Conservation (phyloP, 2,329 filamentous ascomycete genomes). For the Beauveria sp. region DNA sequence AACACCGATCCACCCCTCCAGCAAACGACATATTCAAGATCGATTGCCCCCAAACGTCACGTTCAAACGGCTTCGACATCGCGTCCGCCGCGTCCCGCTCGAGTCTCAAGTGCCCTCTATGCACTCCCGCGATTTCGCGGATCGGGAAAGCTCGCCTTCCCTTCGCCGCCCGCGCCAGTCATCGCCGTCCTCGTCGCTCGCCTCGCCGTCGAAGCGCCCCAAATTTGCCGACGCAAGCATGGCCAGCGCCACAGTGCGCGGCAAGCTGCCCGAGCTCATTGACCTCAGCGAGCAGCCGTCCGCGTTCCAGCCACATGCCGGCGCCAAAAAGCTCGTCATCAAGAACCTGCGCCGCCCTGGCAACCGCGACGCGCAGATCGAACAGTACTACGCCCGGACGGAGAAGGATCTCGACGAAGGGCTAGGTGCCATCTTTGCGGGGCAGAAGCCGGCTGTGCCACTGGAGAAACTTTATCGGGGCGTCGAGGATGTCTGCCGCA, state of each 20-base stretch:
- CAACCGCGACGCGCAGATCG: conserved; percentile 52
- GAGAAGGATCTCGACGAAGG: conserved; percentile 69
- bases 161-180: conserved; percentile 31
- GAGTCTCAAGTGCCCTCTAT: conserved; percentile 17
- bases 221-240: conserved; percentile 23
- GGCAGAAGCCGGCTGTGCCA: conserved; percentile 57
- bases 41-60: background rate
- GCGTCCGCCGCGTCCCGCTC: background rate
- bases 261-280: conserved; percentile 31
- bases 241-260: conserved; percentile 30
- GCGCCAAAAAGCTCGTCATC: conserved; percentile 81
- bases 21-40: background rate
- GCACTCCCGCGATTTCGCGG: conserved; percentile 21
- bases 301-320: conserved; percentile 63
- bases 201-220: conserved; percentile 24
- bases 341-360: conserved; percentile 73
- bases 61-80: background rate
- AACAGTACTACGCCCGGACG: conserved; percentile 69
- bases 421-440: conserved; percentile 64
- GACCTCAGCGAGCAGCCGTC: conserved; percentile 28
- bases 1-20: background rate
- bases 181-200: conserved; percentile 23
- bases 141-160: conserved; percentile 25
- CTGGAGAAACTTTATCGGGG: conserved; percentile 83
- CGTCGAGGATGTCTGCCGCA: conserved; percentile 84